A percentile compares a stretch with the other conserved stretches of the same genome.
These are phyloP conservation scores for Prunella vulgaris DNA, from an alignment of 257 asterid species.

Conservation along the genomic window DNA sequence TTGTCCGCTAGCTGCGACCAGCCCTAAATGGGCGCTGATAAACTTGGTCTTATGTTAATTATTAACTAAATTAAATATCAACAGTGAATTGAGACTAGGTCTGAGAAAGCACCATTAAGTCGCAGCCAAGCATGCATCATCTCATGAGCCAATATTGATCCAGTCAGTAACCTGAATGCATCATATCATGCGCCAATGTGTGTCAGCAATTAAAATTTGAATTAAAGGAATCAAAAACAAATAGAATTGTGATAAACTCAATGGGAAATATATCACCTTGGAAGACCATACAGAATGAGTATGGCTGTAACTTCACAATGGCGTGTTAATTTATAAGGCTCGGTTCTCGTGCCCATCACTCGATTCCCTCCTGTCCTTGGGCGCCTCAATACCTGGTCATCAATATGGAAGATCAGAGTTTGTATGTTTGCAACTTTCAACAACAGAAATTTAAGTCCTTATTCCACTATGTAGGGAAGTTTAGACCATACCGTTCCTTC, in stretches of 20 bases:
- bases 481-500: neutral
- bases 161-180: conserved; percentile 70
- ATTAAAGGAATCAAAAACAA: neutral
- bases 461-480: neutral
- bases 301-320: conserved; percentile 92
- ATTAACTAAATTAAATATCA: neutral
- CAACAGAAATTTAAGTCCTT: neutral
- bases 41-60: no score
- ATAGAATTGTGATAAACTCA: neutral
- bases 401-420: conserved; percentile 14
- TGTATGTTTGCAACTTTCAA: neutral
- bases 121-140: conserved; percentile 99
- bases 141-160: conserved; percentile 92
- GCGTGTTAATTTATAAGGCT: conserved; percentile 67
- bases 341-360: conserved; percentile 53
- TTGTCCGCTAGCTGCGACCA: no score
- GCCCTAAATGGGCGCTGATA: no score
- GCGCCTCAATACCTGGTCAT: conserved; percentile 49
- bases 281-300: conserved; percentile 82
- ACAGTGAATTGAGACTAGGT: conserved; percentile 1
- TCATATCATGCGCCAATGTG: neutral
- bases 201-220: neutral
- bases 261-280: conserved; percentile 49
- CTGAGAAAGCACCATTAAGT: conserved; percentile 56
- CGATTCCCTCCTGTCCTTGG: conserved; percentile 70